Conservation (phyloP, 768 basidiomycete species). For the Tephrocybe sp. region DNA sequence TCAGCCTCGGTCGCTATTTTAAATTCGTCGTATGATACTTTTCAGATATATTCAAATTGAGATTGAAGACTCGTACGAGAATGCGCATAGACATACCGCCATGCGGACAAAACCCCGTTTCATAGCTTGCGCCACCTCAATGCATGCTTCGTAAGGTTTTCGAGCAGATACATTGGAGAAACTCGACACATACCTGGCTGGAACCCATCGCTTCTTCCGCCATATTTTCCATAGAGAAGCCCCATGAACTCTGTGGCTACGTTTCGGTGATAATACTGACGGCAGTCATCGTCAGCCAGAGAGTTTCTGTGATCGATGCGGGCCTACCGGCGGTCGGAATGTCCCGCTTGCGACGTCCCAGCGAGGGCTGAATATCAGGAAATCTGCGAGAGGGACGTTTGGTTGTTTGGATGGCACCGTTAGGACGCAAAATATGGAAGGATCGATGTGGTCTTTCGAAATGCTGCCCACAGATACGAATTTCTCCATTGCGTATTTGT, state of each 20-base stretch:
- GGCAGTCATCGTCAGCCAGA: background rate
- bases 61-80: background rate
- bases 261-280: slow-evolving; percentile 66
- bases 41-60: background rate
- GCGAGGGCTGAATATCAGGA: slow-evolving; percentile 62
- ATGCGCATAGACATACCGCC: slow-evolving; percentile 40
- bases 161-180: background rate
- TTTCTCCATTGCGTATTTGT: slow-evolving; percentile 66
- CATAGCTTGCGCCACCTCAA: slow-evolving; percentile 55
- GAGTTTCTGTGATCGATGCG: background rate
- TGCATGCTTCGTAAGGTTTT: background rate
- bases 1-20: slow-evolving; percentile 56
- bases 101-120: slow-evolving; percentile 65
- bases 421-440: slow-evolving; percentile 67
- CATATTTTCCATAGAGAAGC: slow-evolving; percentile 61
- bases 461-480: slow-evolving; percentile 65
- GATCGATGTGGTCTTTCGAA: slow-evolving; percentile 69
- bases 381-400: slow-evolving; percentile 59
- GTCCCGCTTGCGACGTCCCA: slow-evolving; percentile 64
- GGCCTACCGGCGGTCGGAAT: slow-evolving; percentile 57
- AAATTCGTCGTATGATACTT: slow-evolving; percentile 62
- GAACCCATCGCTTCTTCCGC: slow-evolving; percentile 63
- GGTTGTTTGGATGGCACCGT: slow-evolving; percentile 63
- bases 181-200: slow-evolving; percentile 40
- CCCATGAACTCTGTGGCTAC: slow-evolving; percentile 66